These are phyloP conservation scores for Solanum lycopersicoides DNA, from an alignment of 257 asterid genomes.

Conservation along the genomic window DNA sequence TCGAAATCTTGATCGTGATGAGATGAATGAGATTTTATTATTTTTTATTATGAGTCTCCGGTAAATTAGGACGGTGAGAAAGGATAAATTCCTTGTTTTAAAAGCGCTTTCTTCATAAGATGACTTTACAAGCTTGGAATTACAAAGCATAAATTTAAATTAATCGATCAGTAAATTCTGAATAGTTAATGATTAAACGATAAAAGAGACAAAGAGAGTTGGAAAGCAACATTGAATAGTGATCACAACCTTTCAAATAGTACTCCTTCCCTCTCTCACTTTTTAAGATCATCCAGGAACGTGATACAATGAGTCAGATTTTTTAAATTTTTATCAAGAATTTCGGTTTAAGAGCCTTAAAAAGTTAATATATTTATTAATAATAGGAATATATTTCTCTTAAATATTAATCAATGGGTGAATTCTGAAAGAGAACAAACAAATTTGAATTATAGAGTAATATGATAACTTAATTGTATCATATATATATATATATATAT, in stretches of 20 bases:
- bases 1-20: accelerated
- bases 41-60: background rate
- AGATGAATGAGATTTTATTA: background rate
- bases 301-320: background rate
- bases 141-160: background rate
- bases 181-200: background rate
- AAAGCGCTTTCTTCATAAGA: background rate
- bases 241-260: background rate
- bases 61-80: background rate
- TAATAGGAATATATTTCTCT: background rate
- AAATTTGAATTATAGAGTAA: background rate
- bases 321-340: background rate
- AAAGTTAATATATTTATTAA: background rate
- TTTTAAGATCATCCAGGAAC: background rate
- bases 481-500: background rate
- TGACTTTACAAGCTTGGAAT: background rate
- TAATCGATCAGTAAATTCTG: background rate
- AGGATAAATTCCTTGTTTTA: background rate
- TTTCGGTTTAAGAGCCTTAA: background rate
- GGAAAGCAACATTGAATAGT: background rate
- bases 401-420: background rate
- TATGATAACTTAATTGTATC: background rate
- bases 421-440: background rate
- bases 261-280: background rate
- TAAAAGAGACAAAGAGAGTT: background rate